phyloP scores from a whole-genome alignment of 2,329 filamentous ascomycete species.

The Xylariaceae sp. region DNA sequence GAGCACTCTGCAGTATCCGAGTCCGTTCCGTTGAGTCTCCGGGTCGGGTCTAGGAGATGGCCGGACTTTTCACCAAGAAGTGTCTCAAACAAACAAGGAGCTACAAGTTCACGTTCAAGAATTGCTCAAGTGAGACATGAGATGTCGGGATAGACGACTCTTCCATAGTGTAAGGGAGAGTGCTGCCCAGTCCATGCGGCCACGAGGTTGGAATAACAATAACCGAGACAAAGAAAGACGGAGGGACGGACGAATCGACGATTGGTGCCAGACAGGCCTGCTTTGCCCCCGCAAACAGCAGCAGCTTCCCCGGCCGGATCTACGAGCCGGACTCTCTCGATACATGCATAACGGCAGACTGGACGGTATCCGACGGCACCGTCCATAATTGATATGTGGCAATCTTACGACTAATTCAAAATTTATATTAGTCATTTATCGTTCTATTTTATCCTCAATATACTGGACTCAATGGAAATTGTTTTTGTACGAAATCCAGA shows the following conservation, averaged over 20 bases:
- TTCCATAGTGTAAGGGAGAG: neutral
- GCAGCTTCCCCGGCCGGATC: too few relatives aligned
- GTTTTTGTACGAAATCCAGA: too few relatives aligned
- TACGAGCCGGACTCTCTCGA: neutral
- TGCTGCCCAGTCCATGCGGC: neutral
- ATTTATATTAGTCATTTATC: too few relatives aligned
- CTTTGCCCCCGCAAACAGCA: neutral
- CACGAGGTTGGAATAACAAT: neutral
- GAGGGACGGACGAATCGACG: neutral
- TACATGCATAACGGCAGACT: neutral
- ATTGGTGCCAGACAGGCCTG: neutral
- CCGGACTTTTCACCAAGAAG: neutral
- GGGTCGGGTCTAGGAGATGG: neutral
- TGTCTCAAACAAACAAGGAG: neutral
- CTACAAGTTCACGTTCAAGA: neutral
- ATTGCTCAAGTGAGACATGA: neutral
- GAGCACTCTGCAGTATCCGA: neutral
- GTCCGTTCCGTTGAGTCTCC: neutral
- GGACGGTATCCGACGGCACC: too few relatives aligned
- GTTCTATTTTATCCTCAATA: too few relatives aligned
- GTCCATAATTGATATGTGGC: too few relatives aligned
- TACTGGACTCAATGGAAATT: too few relatives aligned
- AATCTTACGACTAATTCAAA: too few relatives aligned
- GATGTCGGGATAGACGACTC: neutral
- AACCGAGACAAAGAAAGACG: neutral